A percentile compares a stretch with the other conserved stretches of the same genome.
These are phyloP conservation scores for Talaromyces sp. DNA, from an alignment of 2,329 filamentous ascomycete species.

Conservation along the genomic window DNA sequence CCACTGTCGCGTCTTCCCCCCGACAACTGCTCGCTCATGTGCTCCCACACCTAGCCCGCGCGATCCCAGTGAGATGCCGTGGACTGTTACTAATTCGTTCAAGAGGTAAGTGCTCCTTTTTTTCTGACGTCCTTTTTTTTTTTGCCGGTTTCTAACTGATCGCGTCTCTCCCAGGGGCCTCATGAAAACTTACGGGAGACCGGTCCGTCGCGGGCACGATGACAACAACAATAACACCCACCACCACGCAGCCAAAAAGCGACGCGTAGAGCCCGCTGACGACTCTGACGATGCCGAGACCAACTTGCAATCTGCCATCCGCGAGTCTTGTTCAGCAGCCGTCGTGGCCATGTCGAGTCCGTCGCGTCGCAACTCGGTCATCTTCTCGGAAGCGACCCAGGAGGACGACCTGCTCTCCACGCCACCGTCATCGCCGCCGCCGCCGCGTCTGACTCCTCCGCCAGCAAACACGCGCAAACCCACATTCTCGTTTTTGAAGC, in stretches of 20 bases:
- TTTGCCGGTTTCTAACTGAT: neutral
- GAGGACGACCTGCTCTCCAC: slow-evolving; percentile 45
- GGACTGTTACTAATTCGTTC: slow-evolving; percentile 49
- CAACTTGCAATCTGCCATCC: slow-evolving; percentile 45
- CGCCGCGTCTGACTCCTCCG: slow-evolving; percentile 41
- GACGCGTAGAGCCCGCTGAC: slow-evolving; percentile 36
- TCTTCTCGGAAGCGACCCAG: slow-evolving; percentile 39
- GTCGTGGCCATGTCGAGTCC: slow-evolving; percentile 38
- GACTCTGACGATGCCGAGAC: slow-evolving; percentile 41
- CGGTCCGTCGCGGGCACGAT: slow-evolving; percentile 44
- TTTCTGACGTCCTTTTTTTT: neutral
- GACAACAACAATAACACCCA: slow-evolving; percentile 38
- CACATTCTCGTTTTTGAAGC: slow-evolving; percentile 48
- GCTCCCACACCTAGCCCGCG: neutral
- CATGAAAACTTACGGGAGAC: slow-evolving; percentile 47
- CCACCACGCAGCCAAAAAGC: slow-evolving; percentile 39
- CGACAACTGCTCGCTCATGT: neutral
- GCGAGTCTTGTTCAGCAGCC: slow-evolving; percentile 41
- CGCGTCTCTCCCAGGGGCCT: slow-evolving; percentile 35
- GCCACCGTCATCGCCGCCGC: slow-evolving; percentile 51
- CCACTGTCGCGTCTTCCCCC: neutral
- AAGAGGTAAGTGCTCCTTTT: slow-evolving; percentile 35
- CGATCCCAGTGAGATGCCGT: slow-evolving; percentile 39
- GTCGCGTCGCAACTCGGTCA: slow-evolving; percentile 43
- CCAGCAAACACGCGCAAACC: slow-evolving; percentile 43